Conservation (phyloP, 768 basidiomycete species). For the Auricularia sp. region DNA sequence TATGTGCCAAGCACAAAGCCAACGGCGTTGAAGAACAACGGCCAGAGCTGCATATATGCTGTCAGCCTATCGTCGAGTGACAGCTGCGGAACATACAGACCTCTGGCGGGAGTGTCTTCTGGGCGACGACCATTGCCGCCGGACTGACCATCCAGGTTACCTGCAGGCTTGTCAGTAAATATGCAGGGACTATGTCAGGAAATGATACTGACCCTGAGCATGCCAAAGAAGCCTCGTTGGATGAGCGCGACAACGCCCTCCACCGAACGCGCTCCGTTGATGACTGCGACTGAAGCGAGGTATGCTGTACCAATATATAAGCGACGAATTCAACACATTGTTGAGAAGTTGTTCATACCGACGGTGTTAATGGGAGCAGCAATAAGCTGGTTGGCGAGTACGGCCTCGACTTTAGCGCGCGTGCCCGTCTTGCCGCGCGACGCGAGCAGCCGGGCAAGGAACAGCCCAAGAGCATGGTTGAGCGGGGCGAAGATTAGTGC, state of each 20-base stretch:
- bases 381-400: slow-evolving; percentile 67
- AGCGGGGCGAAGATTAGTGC: slow-evolving; percentile 77
- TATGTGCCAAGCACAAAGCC: slow-evolving; percentile 72
- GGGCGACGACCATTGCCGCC: slow-evolving; percentile 62
- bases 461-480: slow-evolving; percentile 61
- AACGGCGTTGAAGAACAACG: slow-evolving; percentile 75
- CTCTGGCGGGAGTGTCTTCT: slow-evolving; percentile 69
- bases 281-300: slow-evolving; percentile 72
- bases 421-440: slow-evolving; percentile 48
- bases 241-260: slow-evolving; percentile 59
- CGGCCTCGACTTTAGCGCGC: slow-evolving; percentile 55
- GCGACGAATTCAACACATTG: not conserved
- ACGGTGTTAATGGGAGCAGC: slow-evolving; percentile 66
- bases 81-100: slow-evolving; percentile 26
- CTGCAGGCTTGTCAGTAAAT: slow-evolving; percentile 27
- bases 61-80: slow-evolving; percentile 3
- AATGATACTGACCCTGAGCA: slow-evolving; percentile 48
- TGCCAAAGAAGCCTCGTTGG: slow-evolving; percentile 61
- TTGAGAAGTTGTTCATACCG: slow-evolving; percentile 32
- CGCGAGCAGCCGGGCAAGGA: slow-evolving; percentile 65
- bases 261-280: slow-evolving; percentile 64
- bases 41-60: slow-evolving; percentile 54
- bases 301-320: slow-evolving; percentile 35
- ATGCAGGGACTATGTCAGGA: not conserved
- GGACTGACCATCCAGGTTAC: slow-evolving; percentile 77